Base-by-base conservation (phyloP, 768 basidiomycete species). In the Podaxis mareebaensis region DNA sequence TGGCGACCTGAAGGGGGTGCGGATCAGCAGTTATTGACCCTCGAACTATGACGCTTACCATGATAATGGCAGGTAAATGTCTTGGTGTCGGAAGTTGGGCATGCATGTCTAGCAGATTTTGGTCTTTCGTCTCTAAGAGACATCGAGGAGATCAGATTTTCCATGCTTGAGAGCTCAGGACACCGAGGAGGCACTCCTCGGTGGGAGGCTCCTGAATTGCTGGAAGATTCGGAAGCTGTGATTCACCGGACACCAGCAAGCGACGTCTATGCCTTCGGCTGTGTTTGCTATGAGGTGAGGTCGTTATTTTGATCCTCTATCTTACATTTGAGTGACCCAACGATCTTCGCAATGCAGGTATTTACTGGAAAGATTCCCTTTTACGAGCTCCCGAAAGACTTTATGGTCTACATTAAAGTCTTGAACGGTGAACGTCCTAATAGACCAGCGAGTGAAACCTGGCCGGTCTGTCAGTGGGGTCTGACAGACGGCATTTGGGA, bases 321-420 rank as follows among this genome's bases (percentile, higher is more conserved):
- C 7, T 8, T n/a, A n/a, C 15, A 46, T n/a, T 8, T 46, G 12
- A 5, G 20, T 20, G 44, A 46, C 13, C 8, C 7, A 7, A 54
- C 20, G 33, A 38, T 46, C 44, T 17, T 46, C n/a, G 13, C 4
- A 53, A 42, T 22, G 15, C 8, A 66, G 65, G 46, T 64, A 15
- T 63, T 64, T 38, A 66, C 65, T 20, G 69, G 67, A 22, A 63
- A 65, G 6, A 48, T 69, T 13, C 72, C 72, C 3, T 73, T 71
- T 52, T 61, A 58, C 54, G 65, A 71, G 33, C 5, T 66, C 44
- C 11, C 46, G 39, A 44, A 46, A 20, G 44, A 46, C 44, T 58
- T 44, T 30, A 51, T 40, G 24, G 38, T 59, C 8, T 17, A 48
- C 13, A 6, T 15, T 28, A 59, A 49, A 22, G 26, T 59, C 17